These are phyloP conservation scores for Elaeis oleifera DNA, from an alignment of 202 grass and related monocot species.

Conservation along the genomic window DNA sequence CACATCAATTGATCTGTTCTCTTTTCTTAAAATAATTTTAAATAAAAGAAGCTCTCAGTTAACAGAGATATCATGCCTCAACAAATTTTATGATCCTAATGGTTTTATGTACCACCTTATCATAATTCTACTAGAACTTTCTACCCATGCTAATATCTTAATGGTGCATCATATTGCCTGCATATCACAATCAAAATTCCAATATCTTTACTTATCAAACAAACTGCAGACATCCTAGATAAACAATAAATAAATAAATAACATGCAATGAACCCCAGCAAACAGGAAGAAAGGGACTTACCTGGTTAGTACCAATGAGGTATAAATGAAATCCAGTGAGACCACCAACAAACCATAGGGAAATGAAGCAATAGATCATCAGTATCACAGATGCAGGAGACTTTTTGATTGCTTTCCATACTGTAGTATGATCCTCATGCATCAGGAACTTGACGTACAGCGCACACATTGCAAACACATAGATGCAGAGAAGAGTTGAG, in stretches of 20 bases:
- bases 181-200: too few species aligned
- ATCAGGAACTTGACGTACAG: constrained; percentile 68
- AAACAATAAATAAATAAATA: constrained; percentile 16
- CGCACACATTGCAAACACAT: constrained; percentile 68
- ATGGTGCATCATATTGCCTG: too few species aligned
- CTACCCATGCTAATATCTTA: too few species aligned
- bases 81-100: too few species aligned
- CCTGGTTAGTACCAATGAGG: constrained; percentile 78
- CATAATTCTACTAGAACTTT: too few species aligned
- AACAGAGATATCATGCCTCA: too few species aligned
- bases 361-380: constrained; percentile 81
- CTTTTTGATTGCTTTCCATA: constrained; percentile 58
- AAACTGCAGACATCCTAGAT: not conserved
- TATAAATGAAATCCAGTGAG: constrained; percentile 84
- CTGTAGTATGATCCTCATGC: constrained; percentile 47
- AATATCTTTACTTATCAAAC: too few species aligned
- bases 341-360: constrained; percentile 78
- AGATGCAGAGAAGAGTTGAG: constrained; percentile 61
- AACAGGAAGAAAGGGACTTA: constrained; percentile 26
- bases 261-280: not conserved
- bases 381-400: constrained; percentile 66
- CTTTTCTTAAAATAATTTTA: too few species aligned
- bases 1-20: too few species aligned
- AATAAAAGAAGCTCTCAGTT: too few species aligned
- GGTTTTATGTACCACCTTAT: too few species aligned